A percentile compares a stretch with the other conserved stretches of the same genome.
These are phyloP conservation scores for Colletotrichum spaethianum DNA, from an alignment of 2,329 filamentous ascomycete genomes.

Conservation along the genomic window DNA sequence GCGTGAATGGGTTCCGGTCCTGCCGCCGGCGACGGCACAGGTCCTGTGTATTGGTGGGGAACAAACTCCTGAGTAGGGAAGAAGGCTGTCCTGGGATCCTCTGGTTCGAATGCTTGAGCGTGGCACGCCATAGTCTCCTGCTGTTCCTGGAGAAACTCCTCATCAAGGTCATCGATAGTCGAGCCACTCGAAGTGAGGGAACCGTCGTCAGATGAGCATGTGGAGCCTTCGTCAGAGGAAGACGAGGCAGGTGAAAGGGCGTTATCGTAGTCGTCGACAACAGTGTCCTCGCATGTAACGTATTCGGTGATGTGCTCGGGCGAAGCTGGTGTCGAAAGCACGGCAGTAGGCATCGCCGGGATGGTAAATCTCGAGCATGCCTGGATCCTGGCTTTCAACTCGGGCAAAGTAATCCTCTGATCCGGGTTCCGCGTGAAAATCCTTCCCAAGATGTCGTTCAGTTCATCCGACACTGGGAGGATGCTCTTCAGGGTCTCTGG, in stretches of 20 bases:
- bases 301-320: slow-evolving; percentile 60
- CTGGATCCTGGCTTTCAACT: slow-evolving; percentile 83
- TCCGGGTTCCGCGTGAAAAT: slow-evolving; percentile 91
- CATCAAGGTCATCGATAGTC: slow-evolving; percentile 66
- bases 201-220: slow-evolving; percentile 67
- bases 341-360: slow-evolving; percentile 52
- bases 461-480: slow-evolving; percentile 88
- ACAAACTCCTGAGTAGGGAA: slow-evolving; percentile 63
- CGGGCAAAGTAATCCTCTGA: slow-evolving; percentile 84
- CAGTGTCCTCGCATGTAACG: slow-evolving; percentile 63
- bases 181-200: slow-evolving; percentile 69
- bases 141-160: slow-evolving; percentile 63
- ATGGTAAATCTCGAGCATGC: slow-evolving; percentile 82
- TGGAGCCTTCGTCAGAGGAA: slow-evolving; percentile 53
- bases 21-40: slow-evolving; percentile 48
- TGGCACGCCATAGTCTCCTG: slow-evolving; percentile 58
- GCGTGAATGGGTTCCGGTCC: slow-evolving; percentile 49
- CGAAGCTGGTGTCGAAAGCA: slow-evolving; percentile 58
- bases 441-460: slow-evolving; percentile 88
- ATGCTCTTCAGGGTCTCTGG: slow-evolving; percentile 93
- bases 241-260: slow-evolving; percentile 66
- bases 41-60: slow-evolving; percentile 60
- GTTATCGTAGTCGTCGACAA: slow-evolving; percentile 59
- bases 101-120: slow-evolving; percentile 61
- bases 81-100: slow-evolving; percentile 58